Evolutionary conservation across 1,139 yeast species (phyloP), one percentile per base, ranked within the genome.

Genomic region (Candida freyschussii): DNA sequence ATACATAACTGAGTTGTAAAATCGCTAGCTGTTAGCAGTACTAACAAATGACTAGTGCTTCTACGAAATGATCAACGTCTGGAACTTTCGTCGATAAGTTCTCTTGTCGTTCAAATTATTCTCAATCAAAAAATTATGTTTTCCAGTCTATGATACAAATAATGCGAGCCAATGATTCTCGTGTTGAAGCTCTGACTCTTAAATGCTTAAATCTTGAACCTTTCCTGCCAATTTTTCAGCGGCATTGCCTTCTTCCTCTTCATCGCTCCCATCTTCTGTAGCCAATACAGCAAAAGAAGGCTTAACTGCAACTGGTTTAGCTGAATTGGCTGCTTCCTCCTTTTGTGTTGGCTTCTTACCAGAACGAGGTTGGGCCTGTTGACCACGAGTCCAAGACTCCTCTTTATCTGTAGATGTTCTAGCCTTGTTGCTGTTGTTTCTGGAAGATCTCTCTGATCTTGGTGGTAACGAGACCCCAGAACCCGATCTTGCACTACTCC

Each of bases 241-340:
- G 27, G 44, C 43, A 40, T 59, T 65, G 33, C 52, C 63, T 31
- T 60, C 70, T 33, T 75, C 82, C 6, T 75, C 83, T 14, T 78
- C 86, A 21, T 72, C 83, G 11, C 75, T 84, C 18, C 78, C 87
- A 30, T 72, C 83, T 32, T 80, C 89, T 37, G 67, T 64, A 33
- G 75, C 68, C 57, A 86, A 69, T 24, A 84, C 85, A 42, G 78
- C 73, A 55, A 69, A 86, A 17, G 71, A 60, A 13, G 86, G 76
- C 56, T 73, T 72, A 14, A 17, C 21, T 7, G 34, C 23, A 24
- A 22, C 22, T 18, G 30, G 30, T 18, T 22, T 24, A 15, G 24
- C 22, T 15, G 16, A n/a, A 7, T 15, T 13, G n/a, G 34, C 12
- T 13, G 32, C 29, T n/a, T n/a, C n/a, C n/a, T n/a, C 36, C 33